A percentile compares a stretch with the other conserved stretches of the same genome.
phyloP scores from a whole-genome alignment of 768 basidiomycete genomes.

The Tulasnella sp. region DNA sequence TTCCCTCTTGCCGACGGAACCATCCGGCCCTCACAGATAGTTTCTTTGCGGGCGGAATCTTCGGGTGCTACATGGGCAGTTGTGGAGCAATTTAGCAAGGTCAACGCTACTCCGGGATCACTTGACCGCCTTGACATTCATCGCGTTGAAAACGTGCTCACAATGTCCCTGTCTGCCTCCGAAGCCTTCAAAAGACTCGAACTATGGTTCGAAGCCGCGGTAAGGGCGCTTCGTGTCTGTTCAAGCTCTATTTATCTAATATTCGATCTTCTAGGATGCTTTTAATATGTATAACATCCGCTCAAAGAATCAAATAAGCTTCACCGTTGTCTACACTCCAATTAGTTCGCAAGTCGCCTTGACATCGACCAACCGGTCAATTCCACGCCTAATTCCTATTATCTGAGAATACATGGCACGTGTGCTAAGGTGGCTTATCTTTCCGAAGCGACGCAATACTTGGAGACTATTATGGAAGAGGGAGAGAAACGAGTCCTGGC shows the following conservation, averaged over 20 bases:
- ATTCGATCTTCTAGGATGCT: background rate
- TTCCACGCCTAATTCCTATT: slow-evolving; percentile 24
- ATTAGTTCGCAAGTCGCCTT: slow-evolving; percentile 21
- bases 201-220: slow-evolving; percentile 9
- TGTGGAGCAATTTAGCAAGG: slow-evolving; percentile 9
- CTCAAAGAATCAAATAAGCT: background rate
- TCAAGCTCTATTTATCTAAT: background rate
- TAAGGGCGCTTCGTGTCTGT: background rate
- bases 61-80: background rate
- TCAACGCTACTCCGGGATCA: slow-evolving; percentile 14
- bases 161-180: background rate
- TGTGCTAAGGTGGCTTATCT: slow-evolving; percentile 32
- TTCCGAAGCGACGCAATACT: slow-evolving; percentile 30
- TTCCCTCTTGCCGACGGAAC: background rate
- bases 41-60: background rate
- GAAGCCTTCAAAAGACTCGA: background rate
- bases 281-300: background rate
- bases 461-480: slow-evolving; percentile 21
- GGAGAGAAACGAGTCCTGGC: slow-evolving; percentile 21
- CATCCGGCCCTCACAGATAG: slow-evolving; percentile 9
- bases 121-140: slow-evolving; percentile 23
- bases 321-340: background rate
- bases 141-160: slow-evolving; percentile 17
- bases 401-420: slow-evolving; percentile 31
- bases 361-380: slow-evolving; percentile 20